These are phyloP conservation scores for Pythium dissotocum DNA, from an alignment of 352 stramenopile species.

Conservation along the genomic window DNA sequence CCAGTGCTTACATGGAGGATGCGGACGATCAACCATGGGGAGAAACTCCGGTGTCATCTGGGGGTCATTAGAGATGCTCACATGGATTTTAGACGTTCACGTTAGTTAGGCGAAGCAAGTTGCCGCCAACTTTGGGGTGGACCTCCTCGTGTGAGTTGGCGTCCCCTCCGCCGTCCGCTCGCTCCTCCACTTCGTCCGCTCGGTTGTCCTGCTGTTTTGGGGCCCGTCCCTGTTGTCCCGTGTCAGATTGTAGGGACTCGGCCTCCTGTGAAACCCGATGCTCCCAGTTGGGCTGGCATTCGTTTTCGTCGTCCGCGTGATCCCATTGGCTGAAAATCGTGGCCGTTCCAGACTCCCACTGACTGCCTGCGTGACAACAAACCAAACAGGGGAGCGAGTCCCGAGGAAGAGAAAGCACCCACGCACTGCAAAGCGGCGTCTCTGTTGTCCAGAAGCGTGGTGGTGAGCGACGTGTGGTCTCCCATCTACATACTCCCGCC, in stretches of 20 bases:
- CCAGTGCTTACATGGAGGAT: neutral
- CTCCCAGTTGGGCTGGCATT: conserved; percentile 16
- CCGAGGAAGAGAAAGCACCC: conserved; percentile 30
- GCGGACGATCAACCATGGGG: neutral
- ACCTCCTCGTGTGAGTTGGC: neutral
- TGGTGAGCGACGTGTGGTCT: neutral
- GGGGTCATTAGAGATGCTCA: neutral
- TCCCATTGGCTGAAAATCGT: conserved; percentile 21
- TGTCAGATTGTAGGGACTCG: conserved; percentile 22
- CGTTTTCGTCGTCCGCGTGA: conserved; percentile 24
- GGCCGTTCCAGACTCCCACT: conserved; percentile 20
- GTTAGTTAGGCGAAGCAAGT: neutral
- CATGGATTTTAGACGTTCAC: neutral
- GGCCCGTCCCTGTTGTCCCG: conserved; percentile 2
- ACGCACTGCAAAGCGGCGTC: conserved; percentile 20
- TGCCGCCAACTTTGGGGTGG: neutral
- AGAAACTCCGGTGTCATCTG: neutral
- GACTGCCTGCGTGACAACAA: conserved; percentile 23
- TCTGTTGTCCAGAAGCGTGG: neutral
- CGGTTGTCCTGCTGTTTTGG: conserved; percentile 23
- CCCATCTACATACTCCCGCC: neutral
- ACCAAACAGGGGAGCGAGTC: conserved; percentile 18
- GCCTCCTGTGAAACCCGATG: conserved; percentile 23
- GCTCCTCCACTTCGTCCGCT: conserved; percentile 4
- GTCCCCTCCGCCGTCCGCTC: neutral